phyloP scores from a whole-genome alignment of 192 early-diverging fungal species.

The Chytriomyces hyalinus region DNA sequence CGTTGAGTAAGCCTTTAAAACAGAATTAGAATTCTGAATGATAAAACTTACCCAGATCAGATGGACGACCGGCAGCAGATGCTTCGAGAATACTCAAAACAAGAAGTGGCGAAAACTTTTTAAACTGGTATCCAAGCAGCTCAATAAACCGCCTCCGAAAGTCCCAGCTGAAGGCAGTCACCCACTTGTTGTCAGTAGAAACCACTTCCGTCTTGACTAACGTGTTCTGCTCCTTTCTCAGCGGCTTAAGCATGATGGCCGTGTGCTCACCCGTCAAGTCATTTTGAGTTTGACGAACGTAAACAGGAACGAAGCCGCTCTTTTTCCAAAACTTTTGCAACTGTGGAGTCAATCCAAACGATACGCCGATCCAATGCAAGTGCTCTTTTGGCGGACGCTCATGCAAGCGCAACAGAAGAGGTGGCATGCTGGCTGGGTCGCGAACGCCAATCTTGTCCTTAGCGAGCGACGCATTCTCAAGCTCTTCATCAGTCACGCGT shows the following conservation, averaged over 20 bases:
- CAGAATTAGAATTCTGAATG: not conserved
- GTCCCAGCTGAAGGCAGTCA: slow-evolving; percentile 87
- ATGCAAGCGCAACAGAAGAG: slow-evolving; percentile 82
- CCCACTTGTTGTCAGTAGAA: slow-evolving; percentile 65
- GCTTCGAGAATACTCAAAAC: slow-evolving; percentile 86
- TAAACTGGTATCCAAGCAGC: slow-evolving; percentile 88
- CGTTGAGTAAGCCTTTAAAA: not conserved
- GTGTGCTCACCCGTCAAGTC: slow-evolving; percentile 98
- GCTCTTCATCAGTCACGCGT: slow-evolving; percentile 63
- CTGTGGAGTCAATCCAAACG: slow-evolving; percentile 84
- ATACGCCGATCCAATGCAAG: slow-evolving; percentile 96
- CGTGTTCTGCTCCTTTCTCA: slow-evolving; percentile 42
- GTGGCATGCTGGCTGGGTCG: slow-evolving; percentile 90
- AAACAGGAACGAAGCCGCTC: slow-evolving; percentile 87
- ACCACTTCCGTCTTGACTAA: slow-evolving; percentile 49
- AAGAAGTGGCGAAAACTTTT: slow-evolving; percentile 77
- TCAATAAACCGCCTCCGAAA: slow-evolving; percentile 89
- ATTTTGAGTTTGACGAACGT: slow-evolving; percentile 95
- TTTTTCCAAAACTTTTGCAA: slow-evolving; percentile 98
- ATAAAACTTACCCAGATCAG: slow-evolving; percentile 9
- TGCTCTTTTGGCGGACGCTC: slow-evolving; percentile 74
- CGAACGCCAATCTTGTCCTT: slow-evolving; percentile 83
- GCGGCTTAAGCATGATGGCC: slow-evolving; percentile 91
- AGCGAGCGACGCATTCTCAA: slow-evolving; percentile 60
- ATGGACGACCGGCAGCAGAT: slow-evolving; percentile 51